Evolutionary conservation across 768 basidiomycete species (phyloP).

Genomic region (Piloderma croceum): DNA sequence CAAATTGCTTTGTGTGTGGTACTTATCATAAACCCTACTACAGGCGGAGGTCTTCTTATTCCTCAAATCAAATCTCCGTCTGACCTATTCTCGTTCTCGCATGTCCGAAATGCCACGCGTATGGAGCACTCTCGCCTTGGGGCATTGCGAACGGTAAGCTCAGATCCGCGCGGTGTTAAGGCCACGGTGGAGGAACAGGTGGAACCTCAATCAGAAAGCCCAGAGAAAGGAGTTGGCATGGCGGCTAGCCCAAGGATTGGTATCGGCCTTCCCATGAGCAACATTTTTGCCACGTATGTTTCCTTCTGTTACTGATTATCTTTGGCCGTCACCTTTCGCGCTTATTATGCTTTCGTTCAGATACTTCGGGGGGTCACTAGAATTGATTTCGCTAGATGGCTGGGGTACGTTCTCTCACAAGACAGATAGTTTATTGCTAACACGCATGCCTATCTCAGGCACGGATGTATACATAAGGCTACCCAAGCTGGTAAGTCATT

Average conservation of each 20-base stretch:
- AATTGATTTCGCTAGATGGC: constrained; percentile 74
- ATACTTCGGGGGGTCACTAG: constrained; percentile 79
- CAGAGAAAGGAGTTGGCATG: constrained; percentile 40
- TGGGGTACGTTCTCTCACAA: constrained; percentile 63
- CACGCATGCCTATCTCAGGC: constrained; percentile 35
- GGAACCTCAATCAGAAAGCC: constrained; percentile 24
- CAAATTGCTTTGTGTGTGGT: background rate
- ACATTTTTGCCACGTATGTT: constrained; percentile 75
- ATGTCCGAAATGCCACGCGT: constrained; percentile 68
- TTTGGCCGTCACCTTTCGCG: constrained; percentile 1
- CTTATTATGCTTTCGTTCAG: constrained; percentile 30
- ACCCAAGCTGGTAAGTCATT: constrained; percentile 63
- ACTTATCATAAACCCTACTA: constrained; percentile 2
- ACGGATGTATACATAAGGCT: constrained; percentile 79
- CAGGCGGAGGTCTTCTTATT: constrained; percentile 68
- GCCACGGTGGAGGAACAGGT: constrained; percentile 83
- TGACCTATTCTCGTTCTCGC: constrained; percentile 88
- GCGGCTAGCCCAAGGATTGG: constrained; percentile 64
- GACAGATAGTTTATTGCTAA: too few species aligned
- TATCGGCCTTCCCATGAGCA: constrained; percentile 84
- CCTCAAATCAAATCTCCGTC: constrained; percentile 54
- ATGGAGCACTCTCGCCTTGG: constrained; percentile 62
- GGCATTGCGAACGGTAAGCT: constrained; percentile 58
- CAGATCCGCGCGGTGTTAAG: constrained; percentile 55
- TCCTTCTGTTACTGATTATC: constrained; percentile 1